phyloP scores from a whole-genome alignment of 495 filamentous ascomycete genomes.

The Apodospora peruviana region DNA sequence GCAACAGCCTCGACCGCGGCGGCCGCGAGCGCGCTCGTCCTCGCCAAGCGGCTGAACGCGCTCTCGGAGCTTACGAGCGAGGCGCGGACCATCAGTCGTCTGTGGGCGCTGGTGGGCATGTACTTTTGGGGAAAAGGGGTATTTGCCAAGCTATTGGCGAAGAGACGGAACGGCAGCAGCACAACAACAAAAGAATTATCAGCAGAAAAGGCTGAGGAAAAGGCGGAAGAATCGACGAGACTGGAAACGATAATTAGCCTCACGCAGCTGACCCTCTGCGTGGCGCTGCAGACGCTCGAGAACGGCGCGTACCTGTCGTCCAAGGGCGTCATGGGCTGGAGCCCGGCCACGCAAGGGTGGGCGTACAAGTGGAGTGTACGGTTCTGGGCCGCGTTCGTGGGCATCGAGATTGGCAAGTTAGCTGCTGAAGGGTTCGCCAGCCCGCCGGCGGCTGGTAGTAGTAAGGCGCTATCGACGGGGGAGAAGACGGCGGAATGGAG shows the following conservation, averaged over 20 bases:
- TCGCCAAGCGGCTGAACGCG: slow-evolving; percentile 40
- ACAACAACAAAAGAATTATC: neutral
- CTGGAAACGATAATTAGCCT: slow-evolving; percentile 49
- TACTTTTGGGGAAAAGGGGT: slow-evolving; percentile 64
- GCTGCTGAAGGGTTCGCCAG: slow-evolving; percentile 38
- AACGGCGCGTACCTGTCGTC: slow-evolving; percentile 73
- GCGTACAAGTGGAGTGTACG: slow-evolving; percentile 70
- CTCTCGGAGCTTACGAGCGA: slow-evolving; percentile 54
- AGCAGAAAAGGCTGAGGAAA: slow-evolving; percentile 1
- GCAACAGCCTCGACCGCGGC: slow-evolving; percentile 32
- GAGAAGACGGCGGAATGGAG: slow-evolving; percentile 40
- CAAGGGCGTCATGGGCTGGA: slow-evolving; percentile 61
- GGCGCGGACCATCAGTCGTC: slow-evolving; percentile 64
- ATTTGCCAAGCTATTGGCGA: slow-evolving; percentile 26
- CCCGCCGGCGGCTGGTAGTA: slow-evolving; percentile 21
- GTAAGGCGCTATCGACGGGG: slow-evolving; percentile 28
- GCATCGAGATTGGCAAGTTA: slow-evolving; percentile 66
- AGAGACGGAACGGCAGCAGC: neutral
- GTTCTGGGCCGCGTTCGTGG: slow-evolving; percentile 75
- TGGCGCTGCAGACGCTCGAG: slow-evolving; percentile 73
- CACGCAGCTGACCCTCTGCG: slow-evolving; percentile 61
- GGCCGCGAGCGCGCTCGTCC: slow-evolving; percentile 34
- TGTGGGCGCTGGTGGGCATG: slow-evolving; percentile 74
- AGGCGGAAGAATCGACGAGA: slow-evolving; percentile 22
- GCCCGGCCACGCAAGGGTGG: slow-evolving; percentile 43